Conservation (phyloP, 768 basidiomycete genomes). For the Podaxis pistillaris region DNA sequence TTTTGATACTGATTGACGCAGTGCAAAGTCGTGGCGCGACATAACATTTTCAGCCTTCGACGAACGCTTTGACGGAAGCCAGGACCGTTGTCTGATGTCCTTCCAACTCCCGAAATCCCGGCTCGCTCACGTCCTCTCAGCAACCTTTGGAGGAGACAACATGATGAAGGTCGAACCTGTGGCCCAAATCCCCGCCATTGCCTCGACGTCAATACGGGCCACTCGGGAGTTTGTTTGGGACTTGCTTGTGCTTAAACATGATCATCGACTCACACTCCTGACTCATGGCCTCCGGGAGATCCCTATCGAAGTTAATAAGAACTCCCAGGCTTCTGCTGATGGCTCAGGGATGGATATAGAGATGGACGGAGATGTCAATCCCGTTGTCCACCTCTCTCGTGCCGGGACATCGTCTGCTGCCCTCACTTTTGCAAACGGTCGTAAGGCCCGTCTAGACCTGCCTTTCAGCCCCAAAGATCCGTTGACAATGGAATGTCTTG, state of each 20-base stretch:
- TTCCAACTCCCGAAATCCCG: slow-evolving; percentile 51
- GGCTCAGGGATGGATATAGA: slow-evolving; percentile 22
- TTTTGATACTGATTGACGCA: slow-evolving; percentile 22
- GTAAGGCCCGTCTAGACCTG: slow-evolving; percentile 43
- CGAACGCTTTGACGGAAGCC: slow-evolving; percentile 56
- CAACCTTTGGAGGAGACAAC: slow-evolving; percentile 43
- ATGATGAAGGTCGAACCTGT: slow-evolving; percentile 40
- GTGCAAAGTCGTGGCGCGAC: slow-evolving; percentile 39
- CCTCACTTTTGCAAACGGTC: slow-evolving; percentile 52
- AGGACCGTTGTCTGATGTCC: slow-evolving; percentile 51
- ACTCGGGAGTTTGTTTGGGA: slow-evolving; percentile 68
- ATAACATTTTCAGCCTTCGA: slow-evolving; percentile 66
- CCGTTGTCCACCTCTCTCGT: slow-evolving; percentile 45
- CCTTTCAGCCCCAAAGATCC: slow-evolving; percentile 54
- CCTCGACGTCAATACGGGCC: slow-evolving; percentile 56
- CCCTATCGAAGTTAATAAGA: slow-evolving; percentile 30
- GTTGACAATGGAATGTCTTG: slow-evolving; percentile 59
- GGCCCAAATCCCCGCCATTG: slow-evolving; percentile 40
- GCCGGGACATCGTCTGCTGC: slow-evolving; percentile 51
- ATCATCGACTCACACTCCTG: slow-evolving; percentile 52
- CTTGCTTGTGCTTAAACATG: slow-evolving; percentile 61
- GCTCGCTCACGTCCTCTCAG: slow-evolving; percentile 43
- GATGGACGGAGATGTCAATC: slow-evolving; percentile 20
- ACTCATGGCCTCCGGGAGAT: slow-evolving; percentile 57
- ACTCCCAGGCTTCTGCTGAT: neutral